Evolutionary conservation across 495 filamentous ascomycete species (phyloP).

Genomic region (Penicillium maclennaniae): DNA sequence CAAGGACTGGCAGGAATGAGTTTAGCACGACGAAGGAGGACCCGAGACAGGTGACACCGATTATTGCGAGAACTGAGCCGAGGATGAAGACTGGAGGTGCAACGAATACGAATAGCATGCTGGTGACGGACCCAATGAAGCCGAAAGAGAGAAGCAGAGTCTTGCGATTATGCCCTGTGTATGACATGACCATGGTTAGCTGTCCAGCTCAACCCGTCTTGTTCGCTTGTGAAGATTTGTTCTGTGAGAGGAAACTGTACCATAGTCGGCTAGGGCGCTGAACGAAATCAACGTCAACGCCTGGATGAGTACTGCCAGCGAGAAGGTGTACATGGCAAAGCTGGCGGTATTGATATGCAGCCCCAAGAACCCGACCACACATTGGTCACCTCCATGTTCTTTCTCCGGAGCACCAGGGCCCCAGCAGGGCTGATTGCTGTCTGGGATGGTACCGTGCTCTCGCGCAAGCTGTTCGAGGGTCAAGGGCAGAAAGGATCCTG

Average conservation of each 20-base stretch:
- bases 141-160: constrained; percentile 74
- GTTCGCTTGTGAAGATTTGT: background rate
- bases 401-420: constrained; percentile 19
- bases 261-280: constrained; percentile 51
- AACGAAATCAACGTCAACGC: constrained; percentile 51
- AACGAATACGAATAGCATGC: constrained; percentile 82
- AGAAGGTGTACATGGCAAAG: constrained; percentile 56
- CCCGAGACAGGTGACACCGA: constrained; percentile 70
- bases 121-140: constrained; percentile 68
- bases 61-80: constrained; percentile 70
- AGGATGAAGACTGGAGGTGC: constrained; percentile 66
- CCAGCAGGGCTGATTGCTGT: constrained; percentile 41
- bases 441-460: constrained; percentile 71
- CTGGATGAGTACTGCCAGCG: constrained; percentile 50
- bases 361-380: constrained; percentile 44
- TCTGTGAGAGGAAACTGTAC: constrained; percentile 27
- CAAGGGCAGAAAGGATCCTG: constrained; percentile 85
- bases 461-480: constrained; percentile 83
- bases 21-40: constrained; percentile 52
- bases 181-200: background rate
- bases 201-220: background rate
- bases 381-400: constrained; percentile 33
- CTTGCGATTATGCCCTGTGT: constrained; percentile 52
- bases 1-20: constrained; percentile 48
- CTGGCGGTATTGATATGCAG: constrained; percentile 47